Evolutionary conservation across 495 filamentous ascomycete species (phyloP).

Genomic region (Penicillium antarcticum): DNA sequence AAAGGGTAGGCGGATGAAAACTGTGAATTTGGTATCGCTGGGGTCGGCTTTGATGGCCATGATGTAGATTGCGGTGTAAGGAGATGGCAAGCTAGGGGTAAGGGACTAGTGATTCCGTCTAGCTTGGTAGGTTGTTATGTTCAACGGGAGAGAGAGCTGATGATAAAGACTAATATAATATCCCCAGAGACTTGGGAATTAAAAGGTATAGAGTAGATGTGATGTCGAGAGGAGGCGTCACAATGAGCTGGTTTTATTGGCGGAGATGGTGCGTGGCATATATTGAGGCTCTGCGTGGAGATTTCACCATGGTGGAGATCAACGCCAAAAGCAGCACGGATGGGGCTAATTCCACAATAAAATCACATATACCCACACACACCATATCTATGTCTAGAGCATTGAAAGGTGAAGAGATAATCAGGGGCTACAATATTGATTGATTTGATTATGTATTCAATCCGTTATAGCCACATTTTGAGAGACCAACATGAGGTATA

Average conservation of each 20-base stretch:
- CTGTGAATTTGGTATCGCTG: slow-evolving; percentile 55
- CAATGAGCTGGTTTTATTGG: slow-evolving; percentile 14
- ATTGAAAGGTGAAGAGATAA: too few species aligned
- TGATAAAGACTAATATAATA: not conserved
- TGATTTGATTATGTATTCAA: too few species aligned
- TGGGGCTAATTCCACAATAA: not conserved
- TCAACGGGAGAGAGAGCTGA: not conserved
- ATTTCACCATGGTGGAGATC: not conserved
- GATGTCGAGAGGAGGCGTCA: slow-evolving; percentile 12
- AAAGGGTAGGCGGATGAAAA: slow-evolving; percentile 86
- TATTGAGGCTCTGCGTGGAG: not conserved
- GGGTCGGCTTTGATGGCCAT: slow-evolving; percentile 15
- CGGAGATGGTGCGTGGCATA: slow-evolving; percentile 10
- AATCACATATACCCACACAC: not conserved
- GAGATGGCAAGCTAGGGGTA: not conserved
- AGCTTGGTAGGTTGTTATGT: too few species aligned
- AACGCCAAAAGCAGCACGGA: too few species aligned
- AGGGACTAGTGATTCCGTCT: not conserved
- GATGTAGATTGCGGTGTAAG: not conserved
- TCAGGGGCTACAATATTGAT: too few species aligned
- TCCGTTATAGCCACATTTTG: too few species aligned
- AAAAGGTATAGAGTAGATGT: not conserved
- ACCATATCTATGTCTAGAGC: too few species aligned
- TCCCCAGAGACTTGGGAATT: not conserved
- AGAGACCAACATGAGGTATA: too few species aligned